phyloP scores from a whole-genome alignment of 371 early-diverging fungal genomes.

The Mucor indicus region DNA sequence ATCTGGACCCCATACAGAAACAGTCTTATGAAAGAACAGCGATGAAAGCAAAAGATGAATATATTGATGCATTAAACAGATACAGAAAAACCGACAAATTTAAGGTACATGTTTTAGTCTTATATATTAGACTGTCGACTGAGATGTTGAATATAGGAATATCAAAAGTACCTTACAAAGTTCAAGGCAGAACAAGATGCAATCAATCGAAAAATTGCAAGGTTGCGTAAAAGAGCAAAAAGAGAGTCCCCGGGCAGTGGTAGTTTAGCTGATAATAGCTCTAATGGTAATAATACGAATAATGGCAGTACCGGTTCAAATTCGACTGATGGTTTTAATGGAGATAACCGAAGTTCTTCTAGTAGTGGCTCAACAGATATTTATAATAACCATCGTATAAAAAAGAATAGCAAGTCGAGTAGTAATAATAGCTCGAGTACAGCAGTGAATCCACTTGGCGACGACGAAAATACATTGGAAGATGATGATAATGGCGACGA shows the following conservation, averaged over 20 bases:
- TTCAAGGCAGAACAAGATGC: constrained; percentile 42
- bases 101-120: constrained; percentile 14
- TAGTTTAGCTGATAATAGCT: constrained; percentile 13
- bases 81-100: constrained; percentile 41
- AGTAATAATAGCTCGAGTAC: constrained; percentile 4
- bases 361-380: constrained; percentile 18
- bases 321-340: constrained; percentile 4
- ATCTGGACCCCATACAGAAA: constrained; percentile 22
- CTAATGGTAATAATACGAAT: constrained; percentile 1
- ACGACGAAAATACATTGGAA: background rate
- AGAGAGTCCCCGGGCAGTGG: constrained; percentile 14
- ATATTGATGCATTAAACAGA: constrained; percentile 22
- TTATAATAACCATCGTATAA: constrained; percentile 8
- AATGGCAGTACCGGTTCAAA: background rate
- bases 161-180: constrained; percentile 34
- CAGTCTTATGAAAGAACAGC: constrained; percentile 39
- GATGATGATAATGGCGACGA: constrained; percentile 1
- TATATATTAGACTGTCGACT: no score
- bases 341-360: constrained; percentile 16
- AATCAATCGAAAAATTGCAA: constrained; percentile 16
- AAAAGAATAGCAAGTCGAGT: background rate
- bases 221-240: constrained; percentile 24
- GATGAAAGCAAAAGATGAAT: constrained; percentile 37
- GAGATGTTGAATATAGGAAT: constrained; percentile 17
- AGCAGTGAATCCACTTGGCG: background rate